Evolutionary conservation across 768 basidiomycete species (phyloP).

Genomic region (Calocera viscosa): DNA sequence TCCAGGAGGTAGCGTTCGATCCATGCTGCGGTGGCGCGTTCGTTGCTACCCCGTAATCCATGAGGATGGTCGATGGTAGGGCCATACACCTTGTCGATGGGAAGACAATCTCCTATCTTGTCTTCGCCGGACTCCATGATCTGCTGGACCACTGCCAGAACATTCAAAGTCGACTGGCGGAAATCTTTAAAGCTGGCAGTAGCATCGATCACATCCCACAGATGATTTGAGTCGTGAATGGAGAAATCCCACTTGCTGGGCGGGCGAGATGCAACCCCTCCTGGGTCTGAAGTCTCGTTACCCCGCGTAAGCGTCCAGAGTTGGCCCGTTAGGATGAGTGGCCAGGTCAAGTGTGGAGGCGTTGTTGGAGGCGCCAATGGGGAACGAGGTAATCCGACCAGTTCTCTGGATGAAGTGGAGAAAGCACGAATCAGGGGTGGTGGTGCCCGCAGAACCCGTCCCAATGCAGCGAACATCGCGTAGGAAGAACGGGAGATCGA

Average conservation of each 20-base stretch:
- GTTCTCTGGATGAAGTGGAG: too few species aligned
- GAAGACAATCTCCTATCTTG: not conserved
- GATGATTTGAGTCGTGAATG: not conserved
- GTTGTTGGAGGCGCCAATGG: too few species aligned
- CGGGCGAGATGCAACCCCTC: not conserved
- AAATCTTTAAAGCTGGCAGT: not conserved
- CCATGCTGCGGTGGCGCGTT: not conserved
- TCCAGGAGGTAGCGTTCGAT: not conserved
- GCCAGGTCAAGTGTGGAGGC: too few species aligned
- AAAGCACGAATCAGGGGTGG: too few species aligned
- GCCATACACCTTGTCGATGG: not conserved
- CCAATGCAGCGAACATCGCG: too few species aligned
- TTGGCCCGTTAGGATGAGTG: too few species aligned
- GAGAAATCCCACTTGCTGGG: not conserved
- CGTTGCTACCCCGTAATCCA: not conserved
- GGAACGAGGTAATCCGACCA: too few species aligned
- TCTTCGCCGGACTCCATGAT: not conserved
- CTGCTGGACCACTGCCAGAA: not conserved
- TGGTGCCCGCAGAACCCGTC: too few species aligned
- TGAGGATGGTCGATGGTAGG: not conserved
- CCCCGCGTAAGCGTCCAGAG: conserved; percentile 8
- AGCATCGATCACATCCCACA: not conserved
- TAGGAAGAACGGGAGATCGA: too few species aligned
- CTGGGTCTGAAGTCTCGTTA: not conserved
- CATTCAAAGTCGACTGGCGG: not conserved